Evolutionary conservation across 176 grass and related monocot species (phyloP), one percentile per base, ranked within the genome.

Genomic region (Carex kokanica): DNA sequence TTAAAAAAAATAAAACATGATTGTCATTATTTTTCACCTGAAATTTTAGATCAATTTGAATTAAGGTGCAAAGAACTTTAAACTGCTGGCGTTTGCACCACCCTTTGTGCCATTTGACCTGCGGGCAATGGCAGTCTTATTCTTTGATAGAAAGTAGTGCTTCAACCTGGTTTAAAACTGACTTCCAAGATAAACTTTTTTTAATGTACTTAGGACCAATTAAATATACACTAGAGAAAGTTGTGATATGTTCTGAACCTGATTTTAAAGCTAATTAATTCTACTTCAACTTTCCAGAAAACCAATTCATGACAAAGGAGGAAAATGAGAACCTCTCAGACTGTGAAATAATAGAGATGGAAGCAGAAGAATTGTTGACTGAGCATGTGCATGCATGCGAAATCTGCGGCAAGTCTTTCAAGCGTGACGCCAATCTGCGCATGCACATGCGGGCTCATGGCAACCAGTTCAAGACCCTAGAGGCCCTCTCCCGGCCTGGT

Each of bases 381-480:
- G 96, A 98, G 86, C 96, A 98, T 47, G 84, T 93, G 51, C 96
- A 98, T 89, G 87, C 89, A 72, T 98, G 96, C 82, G 88, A 95
- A 71, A 90, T 98, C 69, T 98, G 96, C 82, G 93, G 96, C 84
- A 98, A 98, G 88, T 91, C 92, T 25, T 98, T 98, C 86, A 94
- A 90, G 89, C 96, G 96, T 69, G 96, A 98, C 65, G 96, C 96
- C 70, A 98, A 98, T 86, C 89, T 98, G 58, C 82, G 93, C 87
- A 98, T 98, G 96, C 96, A 98, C 91, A 98, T 98, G 96, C 88
- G 96, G 38, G 93, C 96, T n/a, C 96, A 98, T 53, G 96, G 96
- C 27, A 90, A 98, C 79, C 88, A 90, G 67, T 98, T 95, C 93
- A 98, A 98, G 87, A 98, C 96, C 64, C 82, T 98, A 6, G 93